Conservation (phyloP, 441 rosid genomes). For the Pelargonium australe region DNA sequence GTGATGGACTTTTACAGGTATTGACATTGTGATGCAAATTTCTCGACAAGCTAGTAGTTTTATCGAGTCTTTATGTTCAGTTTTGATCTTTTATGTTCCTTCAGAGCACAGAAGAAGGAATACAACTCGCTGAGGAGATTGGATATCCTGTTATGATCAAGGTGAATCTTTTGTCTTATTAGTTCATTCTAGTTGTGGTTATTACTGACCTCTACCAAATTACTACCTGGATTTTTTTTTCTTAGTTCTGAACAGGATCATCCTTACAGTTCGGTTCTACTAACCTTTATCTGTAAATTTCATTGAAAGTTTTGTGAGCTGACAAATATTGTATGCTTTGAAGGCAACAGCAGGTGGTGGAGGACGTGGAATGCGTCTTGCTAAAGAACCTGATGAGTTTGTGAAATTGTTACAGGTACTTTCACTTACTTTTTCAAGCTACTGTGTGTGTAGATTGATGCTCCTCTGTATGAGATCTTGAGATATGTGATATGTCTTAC, state of each 20-base stretch:
- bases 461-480: neutral
- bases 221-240: neutral
- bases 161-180: conserved; percentile 38
- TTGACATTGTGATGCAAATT: neutral
- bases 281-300: neutral
- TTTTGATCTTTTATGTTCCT: conserved; percentile 19
- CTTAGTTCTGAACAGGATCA: neutral
- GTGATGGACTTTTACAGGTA: conserved; percentile 89
- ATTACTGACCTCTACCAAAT: neutral
- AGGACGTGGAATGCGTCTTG: conserved; percentile 98
- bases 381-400: conserved; percentile 91
- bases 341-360: conserved; percentile 99
- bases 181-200: neutral
- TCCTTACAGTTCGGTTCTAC: neutral
- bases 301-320: conserved; percentile 5
- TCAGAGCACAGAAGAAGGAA: conserved; percentile 87
- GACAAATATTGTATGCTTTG: conserved; percentile 18
- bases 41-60: neutral
- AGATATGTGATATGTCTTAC: neutral
- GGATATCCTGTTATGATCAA: conserved; percentile 97
- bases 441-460: neutral
- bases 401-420: conserved; percentile 86
- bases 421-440: conserved; percentile 12
- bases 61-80: neutral
- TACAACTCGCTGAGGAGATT: conserved; percentile 70